Conservation (phyloP, 2,329 filamentous ascomycete genomes). For the Lecanosticta acicola region DNA sequence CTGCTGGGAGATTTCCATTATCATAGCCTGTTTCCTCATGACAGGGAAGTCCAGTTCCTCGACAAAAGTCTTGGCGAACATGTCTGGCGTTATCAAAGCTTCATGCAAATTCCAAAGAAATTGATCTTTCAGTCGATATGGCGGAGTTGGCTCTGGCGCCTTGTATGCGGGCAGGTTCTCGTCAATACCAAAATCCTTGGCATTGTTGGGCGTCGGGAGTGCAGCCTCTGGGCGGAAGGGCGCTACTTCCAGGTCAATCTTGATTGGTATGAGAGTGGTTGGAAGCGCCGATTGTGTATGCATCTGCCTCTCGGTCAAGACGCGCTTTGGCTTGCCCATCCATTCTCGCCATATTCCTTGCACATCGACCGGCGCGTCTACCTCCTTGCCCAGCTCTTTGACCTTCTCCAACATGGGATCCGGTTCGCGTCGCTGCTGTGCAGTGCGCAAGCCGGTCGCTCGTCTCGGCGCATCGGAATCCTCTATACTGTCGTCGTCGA, state of each 20-base stretch:
- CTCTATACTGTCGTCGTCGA: constrained; percentile 79
- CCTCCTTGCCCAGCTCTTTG: constrained; percentile 76
- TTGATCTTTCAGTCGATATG: constrained; percentile 86
- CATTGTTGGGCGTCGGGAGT: constrained; percentile 58
- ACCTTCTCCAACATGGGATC: constrained; percentile 54
- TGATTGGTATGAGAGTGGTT: constrained; percentile 86
- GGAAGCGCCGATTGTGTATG: constrained; percentile 69
- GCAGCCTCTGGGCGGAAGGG: constrained; percentile 64
- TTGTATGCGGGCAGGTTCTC: constrained; percentile 72
- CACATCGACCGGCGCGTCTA: constrained; percentile 68
- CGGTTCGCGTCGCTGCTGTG: constrained; percentile 64
- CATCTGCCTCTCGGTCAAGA: constrained; percentile 53
- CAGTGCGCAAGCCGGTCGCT: constrained; percentile 74
- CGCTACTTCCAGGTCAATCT: constrained; percentile 89
- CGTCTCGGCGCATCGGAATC: constrained; percentile 62
- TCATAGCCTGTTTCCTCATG: constrained; percentile 55
- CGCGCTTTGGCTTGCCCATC: constrained; percentile 68
- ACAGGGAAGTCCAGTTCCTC: constrained; percentile 90
- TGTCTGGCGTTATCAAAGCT: constrained; percentile 85
- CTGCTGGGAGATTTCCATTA: constrained; percentile 81
- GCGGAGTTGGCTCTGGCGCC: constrained; percentile 69
- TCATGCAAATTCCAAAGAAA: constrained; percentile 98
- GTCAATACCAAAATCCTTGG: constrained; percentile 56
- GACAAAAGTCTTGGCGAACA: constrained; percentile 85
- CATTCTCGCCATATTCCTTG: constrained; percentile 93